These are phyloP conservation scores for Candida loeiensis DNA, from an alignment of 805 yeast species.

Conservation along the genomic window DNA sequence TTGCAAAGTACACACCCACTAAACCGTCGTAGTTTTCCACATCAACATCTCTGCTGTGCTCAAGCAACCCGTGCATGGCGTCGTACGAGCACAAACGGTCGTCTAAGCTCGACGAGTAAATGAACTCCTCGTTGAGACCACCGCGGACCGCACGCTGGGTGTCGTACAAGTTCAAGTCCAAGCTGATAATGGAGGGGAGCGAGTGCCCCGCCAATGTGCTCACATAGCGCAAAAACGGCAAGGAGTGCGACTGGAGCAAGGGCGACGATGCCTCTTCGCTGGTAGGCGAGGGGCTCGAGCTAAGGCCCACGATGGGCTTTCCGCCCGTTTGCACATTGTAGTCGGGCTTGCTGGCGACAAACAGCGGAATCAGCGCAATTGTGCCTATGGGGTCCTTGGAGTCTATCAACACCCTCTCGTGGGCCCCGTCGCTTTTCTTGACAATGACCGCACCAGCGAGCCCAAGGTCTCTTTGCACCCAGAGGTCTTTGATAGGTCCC, in stretches of 20 bases:
- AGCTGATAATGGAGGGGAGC: slow-evolving; percentile 23
- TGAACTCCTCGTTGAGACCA: slow-evolving; percentile 34
- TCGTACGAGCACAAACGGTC: slow-evolving; percentile 73
- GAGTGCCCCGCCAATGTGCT: slow-evolving; percentile 20
- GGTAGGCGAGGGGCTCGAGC: slow-evolving; percentile 1
- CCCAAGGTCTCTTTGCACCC: slow-evolving; percentile 44
- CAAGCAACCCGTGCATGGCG: slow-evolving; percentile 59
- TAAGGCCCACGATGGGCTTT: slow-evolving; percentile 37
- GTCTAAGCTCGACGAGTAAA: slow-evolving; percentile 39
- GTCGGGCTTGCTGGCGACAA: slow-evolving; percentile 34
- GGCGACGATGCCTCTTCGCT: slow-evolving; percentile 16
- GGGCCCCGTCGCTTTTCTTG: slow-evolving; percentile 19
- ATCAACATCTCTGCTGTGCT: slow-evolving; percentile 16
- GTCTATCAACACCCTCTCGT: slow-evolving; percentile 25
- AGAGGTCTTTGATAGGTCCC: slow-evolving; percentile 29
- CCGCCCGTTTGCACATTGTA: slow-evolving; percentile 37
- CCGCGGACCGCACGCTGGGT: slow-evolving; percentile 35
- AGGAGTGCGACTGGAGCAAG: slow-evolving; percentile 29
- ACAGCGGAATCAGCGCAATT: slow-evolving; percentile 37
- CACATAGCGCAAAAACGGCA: slow-evolving; percentile 31
- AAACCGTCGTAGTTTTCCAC: slow-evolving; percentile 30
- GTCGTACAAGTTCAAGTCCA: slow-evolving; percentile 38
- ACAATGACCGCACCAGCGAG: slow-evolving; percentile 37
- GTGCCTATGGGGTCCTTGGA: slow-evolving; percentile 22
- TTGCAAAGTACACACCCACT: slow-evolving; percentile 31